phyloP scores from a whole-genome alignment of 306 rosid species.

The Castanea crenata region DNA sequence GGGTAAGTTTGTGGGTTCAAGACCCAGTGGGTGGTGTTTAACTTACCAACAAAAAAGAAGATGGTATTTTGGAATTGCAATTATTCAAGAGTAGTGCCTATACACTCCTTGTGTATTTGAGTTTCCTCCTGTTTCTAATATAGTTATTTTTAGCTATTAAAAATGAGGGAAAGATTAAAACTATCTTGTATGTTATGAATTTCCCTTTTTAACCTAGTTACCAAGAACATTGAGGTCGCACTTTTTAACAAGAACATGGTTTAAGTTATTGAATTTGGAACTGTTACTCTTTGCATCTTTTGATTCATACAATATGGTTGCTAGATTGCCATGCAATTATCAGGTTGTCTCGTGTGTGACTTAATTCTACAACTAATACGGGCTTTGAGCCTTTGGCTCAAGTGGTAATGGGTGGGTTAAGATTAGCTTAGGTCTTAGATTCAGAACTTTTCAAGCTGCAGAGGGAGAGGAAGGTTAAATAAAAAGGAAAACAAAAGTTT shows the following conservation, averaged over 20 bases:
- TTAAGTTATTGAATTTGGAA: neutral
- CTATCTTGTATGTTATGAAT: neutral
- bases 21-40: too few relatives aligned
- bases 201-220: neutral
- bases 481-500: neutral
- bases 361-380: neutral
- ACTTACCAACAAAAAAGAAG: too few relatives aligned
- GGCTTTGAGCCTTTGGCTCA: neutral
- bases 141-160: too few relatives aligned
- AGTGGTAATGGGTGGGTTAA: neutral
- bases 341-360: neutral
- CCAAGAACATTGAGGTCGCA: neutral
- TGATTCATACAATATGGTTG: neutral
- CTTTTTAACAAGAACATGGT: too few relatives aligned
- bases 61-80: too few relatives aligned
- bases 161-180: too few relatives aligned
- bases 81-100: too few relatives aligned
- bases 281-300: neutral
- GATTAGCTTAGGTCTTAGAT: neutral
- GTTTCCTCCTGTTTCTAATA: too few relatives aligned
- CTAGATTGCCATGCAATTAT: neutral
- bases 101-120: too few relatives aligned
- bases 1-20: too few relatives aligned
- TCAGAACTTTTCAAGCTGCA: neutral
- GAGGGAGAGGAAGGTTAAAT: too few relatives aligned